These are phyloP conservation scores for Mortierella sp. DNA, from an alignment of 371 early-diverging fungal species.

Conservation along the genomic window DNA sequence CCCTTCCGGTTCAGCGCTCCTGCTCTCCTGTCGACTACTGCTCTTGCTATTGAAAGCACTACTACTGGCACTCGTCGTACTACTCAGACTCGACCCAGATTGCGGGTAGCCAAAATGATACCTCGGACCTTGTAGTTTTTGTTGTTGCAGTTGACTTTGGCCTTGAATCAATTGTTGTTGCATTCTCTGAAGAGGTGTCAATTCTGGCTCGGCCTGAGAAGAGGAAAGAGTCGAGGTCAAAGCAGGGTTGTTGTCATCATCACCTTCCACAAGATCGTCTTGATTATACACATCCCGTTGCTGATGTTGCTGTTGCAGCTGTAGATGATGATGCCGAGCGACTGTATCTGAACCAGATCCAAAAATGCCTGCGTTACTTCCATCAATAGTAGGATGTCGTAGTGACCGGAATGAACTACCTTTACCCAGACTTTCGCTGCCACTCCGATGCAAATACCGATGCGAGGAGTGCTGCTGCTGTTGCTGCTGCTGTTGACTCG, in stretches of 20 bases:
- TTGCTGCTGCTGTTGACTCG: slow-evolving; percentile 4
- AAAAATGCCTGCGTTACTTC: neutral
- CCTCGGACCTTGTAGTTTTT: slow-evolving; percentile 10
- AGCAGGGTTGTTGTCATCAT: no score
- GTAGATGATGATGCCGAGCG: neutral
- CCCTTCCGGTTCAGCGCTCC: slow-evolving; percentile 17
- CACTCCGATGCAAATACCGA: slow-evolving; percentile 31
- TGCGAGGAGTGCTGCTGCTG: slow-evolving; percentile 13
- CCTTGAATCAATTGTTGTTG: slow-evolving; percentile 39
- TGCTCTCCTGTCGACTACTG: slow-evolving; percentile 26
- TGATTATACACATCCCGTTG: no score
- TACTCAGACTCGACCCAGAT: slow-evolving; percentile 27
- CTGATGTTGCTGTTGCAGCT: neutral
- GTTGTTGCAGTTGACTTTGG: slow-evolving; percentile 7
- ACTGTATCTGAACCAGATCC: neutral
- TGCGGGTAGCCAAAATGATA: slow-evolving; percentile 43
- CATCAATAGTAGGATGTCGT: neutral
- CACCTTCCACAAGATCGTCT: no score
- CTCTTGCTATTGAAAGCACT: slow-evolving; percentile 35
- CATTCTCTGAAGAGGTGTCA: slow-evolving; percentile 45
- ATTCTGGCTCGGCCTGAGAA: neutral
- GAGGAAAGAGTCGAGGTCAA: no score
- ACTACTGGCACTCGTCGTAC: slow-evolving; percentile 9
- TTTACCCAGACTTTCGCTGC: slow-evolving; percentile 31
- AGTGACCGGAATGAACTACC: neutral